Percentiles rank a stretch among this genome's conserved stretches.
Conservation (phyloP, 768 basidiomycete genomes). For the Pleurotus ostreatus region DNA sequence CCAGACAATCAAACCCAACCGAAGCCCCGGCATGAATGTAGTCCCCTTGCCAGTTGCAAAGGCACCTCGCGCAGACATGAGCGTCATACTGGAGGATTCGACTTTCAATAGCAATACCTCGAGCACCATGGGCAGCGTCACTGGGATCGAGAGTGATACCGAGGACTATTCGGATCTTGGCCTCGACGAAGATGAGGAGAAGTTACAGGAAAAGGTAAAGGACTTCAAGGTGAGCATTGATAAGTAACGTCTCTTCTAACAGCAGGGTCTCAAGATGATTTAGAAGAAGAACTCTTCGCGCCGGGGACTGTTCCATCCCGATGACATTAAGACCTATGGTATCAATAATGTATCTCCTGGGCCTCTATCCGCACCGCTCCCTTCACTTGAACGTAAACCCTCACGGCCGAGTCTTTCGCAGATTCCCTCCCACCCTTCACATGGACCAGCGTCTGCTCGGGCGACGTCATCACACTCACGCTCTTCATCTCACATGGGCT, state of each 20-base stretch:
- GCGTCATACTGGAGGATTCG: constrained; percentile 37
- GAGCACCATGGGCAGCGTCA: not conserved
- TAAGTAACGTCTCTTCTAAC: not conserved
- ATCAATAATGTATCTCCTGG: constrained; percentile 49
- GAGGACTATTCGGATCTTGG: constrained; percentile 93
- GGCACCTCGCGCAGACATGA: constrained; percentile 58
- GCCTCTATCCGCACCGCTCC: constrained; percentile 67
- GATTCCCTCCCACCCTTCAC: constrained; percentile 19
- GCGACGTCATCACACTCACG: constrained; percentile 41
- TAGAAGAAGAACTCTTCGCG: constrained; percentile 69
- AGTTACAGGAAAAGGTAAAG: constrained; percentile 73
- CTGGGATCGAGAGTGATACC: constrained; percentile 24
- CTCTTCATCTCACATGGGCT: constrained; percentile 51
- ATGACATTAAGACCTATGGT: constrained; percentile 80
- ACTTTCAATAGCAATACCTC: not conserved
- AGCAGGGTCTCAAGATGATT: not conserved
- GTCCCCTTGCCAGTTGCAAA: constrained; percentile 47
- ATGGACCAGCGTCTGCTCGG: constrained; percentile 15
- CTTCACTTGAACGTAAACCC: constrained; percentile 45
- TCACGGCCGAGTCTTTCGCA: constrained; percentile 54
- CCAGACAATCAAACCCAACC: constrained; percentile 72
- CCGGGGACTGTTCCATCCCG: constrained; percentile 83
- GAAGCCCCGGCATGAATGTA: constrained; percentile 56
- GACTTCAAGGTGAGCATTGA: constrained; percentile 65
- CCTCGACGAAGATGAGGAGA: constrained; percentile 67